Conservation (phyloP, 2,329 filamentous ascomycete species). For the Hymenoscyphus occultus region DNA sequence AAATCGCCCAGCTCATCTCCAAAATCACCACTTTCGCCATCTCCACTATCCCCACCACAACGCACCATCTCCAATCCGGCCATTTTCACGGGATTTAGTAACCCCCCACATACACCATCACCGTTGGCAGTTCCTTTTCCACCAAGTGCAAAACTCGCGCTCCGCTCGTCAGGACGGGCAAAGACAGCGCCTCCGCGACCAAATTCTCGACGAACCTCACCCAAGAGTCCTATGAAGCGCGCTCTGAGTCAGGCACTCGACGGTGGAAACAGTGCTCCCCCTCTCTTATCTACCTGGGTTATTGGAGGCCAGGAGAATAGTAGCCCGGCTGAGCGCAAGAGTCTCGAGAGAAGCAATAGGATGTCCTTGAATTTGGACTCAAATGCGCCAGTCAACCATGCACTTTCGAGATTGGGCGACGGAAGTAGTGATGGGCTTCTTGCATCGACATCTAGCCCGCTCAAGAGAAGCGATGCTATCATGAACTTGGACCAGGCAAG, state of each 20-base stretch:
- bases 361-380: conserved; percentile 48
- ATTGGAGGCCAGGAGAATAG: conserved; percentile 44
- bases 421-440: conserved; percentile 41
- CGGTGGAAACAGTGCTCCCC: conserved; percentile 64
- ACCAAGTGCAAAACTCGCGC: conserved; percentile 63
- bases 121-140: conserved; percentile 63
- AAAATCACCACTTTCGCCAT: conserved; percentile 58
- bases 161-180: conserved; percentile 60
- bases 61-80: conserved; percentile 50
- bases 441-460: conserved; percentile 68
- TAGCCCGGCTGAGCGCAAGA: conserved; percentile 43
- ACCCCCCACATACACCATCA: conserved; percentile 44
- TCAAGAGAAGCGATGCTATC: conserved; percentile 87
- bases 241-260: conserved; percentile 65
- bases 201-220: conserved; percentile 66
- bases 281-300: conserved; percentile 32
- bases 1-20: conserved; percentile 43
- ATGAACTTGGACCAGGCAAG: conserved; percentile 82
- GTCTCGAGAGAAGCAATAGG: conserved; percentile 51
- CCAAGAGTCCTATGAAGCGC: conserved; percentile 78
- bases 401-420: conserved; percentile 49
- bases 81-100: conserved; percentile 32
- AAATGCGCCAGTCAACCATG: conserved; percentile 48
- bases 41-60: conserved; percentile 48
- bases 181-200: conserved; percentile 55